Evolutionary conservation across 2,329 filamentous ascomycete species (phyloP), one percentile per base, ranked within the genome.

Genomic region (Zymoseptoria tritici): DNA sequence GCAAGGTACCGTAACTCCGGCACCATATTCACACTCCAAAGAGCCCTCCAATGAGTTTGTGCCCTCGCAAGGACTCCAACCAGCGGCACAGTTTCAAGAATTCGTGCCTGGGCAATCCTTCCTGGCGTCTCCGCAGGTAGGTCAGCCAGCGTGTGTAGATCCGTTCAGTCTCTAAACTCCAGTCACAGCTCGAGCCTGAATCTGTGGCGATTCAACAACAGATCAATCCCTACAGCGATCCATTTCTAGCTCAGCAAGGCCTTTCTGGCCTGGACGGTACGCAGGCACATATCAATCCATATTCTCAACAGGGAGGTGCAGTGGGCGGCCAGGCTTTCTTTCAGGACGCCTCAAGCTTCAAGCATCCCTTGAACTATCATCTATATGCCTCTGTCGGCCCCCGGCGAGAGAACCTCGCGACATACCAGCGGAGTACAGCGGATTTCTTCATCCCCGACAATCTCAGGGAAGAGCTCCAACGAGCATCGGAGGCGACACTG

Each of bases 401-500:
- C n/a, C 84, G 91, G 71, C 84, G 86, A 61, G 89, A 93, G 63
- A 91, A 91, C 64, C 80, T 96, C 29, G 80, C 89, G 65, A 85
- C 88, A 2, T 96, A 96, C 71, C 93, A 99, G 72, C 85, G 90
- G 60, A 87, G 88, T 59, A 86, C 90, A 1, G 90, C 95, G 70
- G 92, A 97, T 71, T 90, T 97, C 65, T 99, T 99, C 74, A 83
- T 97, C 50, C 85, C 91, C 0, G 92, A 96, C 69, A 86, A 90
- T 60, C 76, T 96, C 6, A 84, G 94, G 57, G 90, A 97, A 76
- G 91, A 97, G 31, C 77, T 96, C 63, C 91, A 96, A 71, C 91
- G 89, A 75, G 96, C 93, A 75, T 82, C 88, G 0, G 92, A 96
- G 69, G 90, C 93, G 26, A 85, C 90, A 4, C 81, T 90, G 57